These are phyloP conservation scores for Trichosporon sp. DNA, from an alignment of 1,284 basidiomycete species.

Conservation along the genomic window DNA sequence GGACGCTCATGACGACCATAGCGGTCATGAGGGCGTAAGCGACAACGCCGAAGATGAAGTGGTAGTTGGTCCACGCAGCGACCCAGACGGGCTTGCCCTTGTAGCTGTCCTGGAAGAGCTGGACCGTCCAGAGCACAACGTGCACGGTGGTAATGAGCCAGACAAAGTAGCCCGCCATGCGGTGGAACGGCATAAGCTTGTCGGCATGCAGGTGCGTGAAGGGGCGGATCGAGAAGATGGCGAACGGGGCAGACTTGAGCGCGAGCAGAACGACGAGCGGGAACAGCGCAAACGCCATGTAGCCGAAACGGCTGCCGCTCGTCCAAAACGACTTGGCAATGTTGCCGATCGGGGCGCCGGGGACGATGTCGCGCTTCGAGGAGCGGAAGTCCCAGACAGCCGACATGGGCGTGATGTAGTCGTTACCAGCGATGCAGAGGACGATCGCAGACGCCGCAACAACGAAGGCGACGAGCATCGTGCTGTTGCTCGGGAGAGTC, in stretches of 20 bases:
- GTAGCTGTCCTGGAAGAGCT: constrained; percentile 65
- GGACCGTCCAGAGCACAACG: constrained; percentile 73
- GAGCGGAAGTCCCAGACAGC: constrained; percentile 59
- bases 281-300: constrained; percentile 75
- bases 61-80: constrained; percentile 68
- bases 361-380: constrained; percentile 34
- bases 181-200: constrained; percentile 72
- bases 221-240: constrained; percentile 71
- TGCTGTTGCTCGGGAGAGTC: constrained; percentile 66
- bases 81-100: constrained; percentile 63
- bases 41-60: constrained; percentile 73
- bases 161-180: constrained; percentile 71
- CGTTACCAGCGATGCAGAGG: constrained; percentile 68
- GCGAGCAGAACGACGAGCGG: constrained; percentile 76
- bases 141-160: constrained; percentile 72
- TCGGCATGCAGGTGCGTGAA: constrained; percentile 74
- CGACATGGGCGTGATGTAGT: constrained; percentile 68
- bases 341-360: constrained; percentile 52
- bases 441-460: constrained; percentile 60
- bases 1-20: constrained; percentile 67
- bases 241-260: constrained; percentile 79
- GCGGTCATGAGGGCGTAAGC: constrained; percentile 72
- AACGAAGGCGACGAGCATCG: constrained; percentile 61
- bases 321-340: constrained; percentile 79
- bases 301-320: constrained; percentile 69